Percentiles rank a stretch among this genome's conserved stretches.
Evolutionary conservation across 768 basidiomycete genomes (phyloP).

Genomic region (Lepiota subincarnata): DNA sequence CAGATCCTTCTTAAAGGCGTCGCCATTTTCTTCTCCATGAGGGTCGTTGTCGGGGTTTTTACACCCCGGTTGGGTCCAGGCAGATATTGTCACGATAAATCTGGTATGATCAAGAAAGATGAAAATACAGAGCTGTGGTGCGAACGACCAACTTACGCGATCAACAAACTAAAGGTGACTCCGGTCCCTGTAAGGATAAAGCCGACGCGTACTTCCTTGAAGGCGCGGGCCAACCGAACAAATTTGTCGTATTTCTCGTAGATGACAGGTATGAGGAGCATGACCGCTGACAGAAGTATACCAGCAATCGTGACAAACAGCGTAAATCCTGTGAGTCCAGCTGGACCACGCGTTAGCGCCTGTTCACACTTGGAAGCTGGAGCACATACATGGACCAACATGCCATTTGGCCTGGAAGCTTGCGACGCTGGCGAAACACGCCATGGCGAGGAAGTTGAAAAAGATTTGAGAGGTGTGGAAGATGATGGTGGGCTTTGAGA

Average conservation of each 20-base stretch:
- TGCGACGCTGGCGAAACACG: constrained; percentile 87
- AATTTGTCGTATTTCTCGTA: constrained; percentile 87
- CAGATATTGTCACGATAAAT: constrained; percentile 74
- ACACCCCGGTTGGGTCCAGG: constrained; percentile 88
- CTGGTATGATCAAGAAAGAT: constrained; percentile 28
- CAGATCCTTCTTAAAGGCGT: constrained; percentile 63
- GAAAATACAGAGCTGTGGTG: constrained; percentile 8
- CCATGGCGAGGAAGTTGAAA: constrained; percentile 91
- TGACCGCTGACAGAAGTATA: constrained; percentile 69
- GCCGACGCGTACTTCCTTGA: constrained; percentile 77
- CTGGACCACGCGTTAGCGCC: constrained; percentile 34
- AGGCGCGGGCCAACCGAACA: constrained; percentile 68
- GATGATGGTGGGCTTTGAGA: constrained; percentile 78
- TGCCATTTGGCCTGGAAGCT: constrained; percentile 82
- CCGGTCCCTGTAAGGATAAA: constrained; percentile 82
- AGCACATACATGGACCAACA: constrained; percentile 78
- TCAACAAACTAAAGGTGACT: constrained; percentile 59
- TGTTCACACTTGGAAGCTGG: constrained; percentile 13
- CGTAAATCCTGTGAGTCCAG: constrained; percentile 83
- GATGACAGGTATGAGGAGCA: constrained; percentile 73
- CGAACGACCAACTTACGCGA: constrained; percentile 53
- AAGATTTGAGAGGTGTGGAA: constrained; percentile 77
- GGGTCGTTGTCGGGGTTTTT: constrained; percentile 83
- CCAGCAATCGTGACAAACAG: constrained; percentile 73
- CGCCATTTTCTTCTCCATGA: constrained; percentile 56